phyloP scores from a whole-genome alignment of 169 alveolate species.

The Plasmodium malariae region DNA sequence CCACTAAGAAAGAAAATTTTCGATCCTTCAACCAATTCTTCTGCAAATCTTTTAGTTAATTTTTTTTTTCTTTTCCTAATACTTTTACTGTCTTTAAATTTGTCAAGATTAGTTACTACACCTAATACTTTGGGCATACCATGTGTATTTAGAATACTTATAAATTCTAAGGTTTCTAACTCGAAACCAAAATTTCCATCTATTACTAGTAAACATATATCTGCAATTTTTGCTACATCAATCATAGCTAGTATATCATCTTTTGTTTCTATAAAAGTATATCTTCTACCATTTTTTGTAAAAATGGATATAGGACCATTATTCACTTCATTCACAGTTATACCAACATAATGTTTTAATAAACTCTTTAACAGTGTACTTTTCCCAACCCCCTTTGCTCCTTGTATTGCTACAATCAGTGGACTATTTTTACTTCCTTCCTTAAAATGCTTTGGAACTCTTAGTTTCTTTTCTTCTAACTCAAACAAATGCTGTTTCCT shows the following conservation, averaged over 20 bases:
- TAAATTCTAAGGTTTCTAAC: conserved; percentile 99
- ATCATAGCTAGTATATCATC: conserved; percentile 96
- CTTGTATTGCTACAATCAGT: conserved; percentile 94
- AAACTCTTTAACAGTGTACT: conserved; percentile 97
- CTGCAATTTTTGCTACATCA: conserved; percentile 98
- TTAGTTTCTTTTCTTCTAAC: conserved; percentile 88
- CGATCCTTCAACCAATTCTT: conserved; percentile 98
- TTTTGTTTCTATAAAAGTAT: conserved; percentile 97
- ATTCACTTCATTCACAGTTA: conserved; percentile 82
- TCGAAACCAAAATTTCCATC: conserved; percentile 98
- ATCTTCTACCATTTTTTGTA: conserved; percentile 94
- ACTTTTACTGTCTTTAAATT: conserved; percentile 93
- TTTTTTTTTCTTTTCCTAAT: conserved; percentile 95
- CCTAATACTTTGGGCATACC: conserved; percentile 96
- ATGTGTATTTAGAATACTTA: conserved; percentile 94
- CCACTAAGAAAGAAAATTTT: conserved; percentile 97
- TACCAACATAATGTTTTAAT: conserved; percentile 95
- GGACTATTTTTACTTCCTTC: conserved; percentile 92
- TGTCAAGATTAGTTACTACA: conserved; percentile 98
- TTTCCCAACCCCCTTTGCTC: conserved; percentile 97
- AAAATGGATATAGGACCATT: conserved; percentile 98
- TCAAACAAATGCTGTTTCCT: conserved; percentile 92
- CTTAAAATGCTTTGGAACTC: conserved; percentile 87
- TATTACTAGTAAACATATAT: conserved; percentile 95
- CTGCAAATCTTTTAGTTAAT: conserved; percentile 96